phyloP scores from a whole-genome alignment of 78 protist genomes.

The Diacronema lutheri region DNA sequence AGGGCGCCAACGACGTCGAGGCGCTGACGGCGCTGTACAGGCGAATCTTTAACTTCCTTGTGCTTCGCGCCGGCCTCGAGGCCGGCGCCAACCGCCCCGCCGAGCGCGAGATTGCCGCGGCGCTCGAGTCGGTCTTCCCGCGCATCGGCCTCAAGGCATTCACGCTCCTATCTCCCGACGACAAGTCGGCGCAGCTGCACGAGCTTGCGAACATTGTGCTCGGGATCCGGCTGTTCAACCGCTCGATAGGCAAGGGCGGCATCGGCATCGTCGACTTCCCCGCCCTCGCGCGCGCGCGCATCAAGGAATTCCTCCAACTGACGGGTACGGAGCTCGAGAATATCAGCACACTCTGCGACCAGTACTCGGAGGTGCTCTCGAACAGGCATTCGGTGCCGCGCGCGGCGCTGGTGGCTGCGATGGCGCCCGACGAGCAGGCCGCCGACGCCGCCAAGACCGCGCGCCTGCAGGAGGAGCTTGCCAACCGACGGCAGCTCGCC shows the following conservation, averaged over 20 bases:
- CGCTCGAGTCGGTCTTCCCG: conserved; percentile 16
- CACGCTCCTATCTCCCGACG: background rate
- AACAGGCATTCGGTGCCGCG: background rate
- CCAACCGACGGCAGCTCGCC: background rate
- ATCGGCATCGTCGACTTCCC: conserved; percentile 3
- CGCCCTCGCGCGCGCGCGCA: no score
- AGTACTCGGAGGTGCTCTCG: no score
- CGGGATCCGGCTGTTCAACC: conserved; percentile 31
- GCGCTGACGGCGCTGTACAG: conserved; percentile 5
- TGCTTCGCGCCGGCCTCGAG: background rate
- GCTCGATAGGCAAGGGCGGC: conserved; percentile 18
- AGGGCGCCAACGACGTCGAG: background rate
- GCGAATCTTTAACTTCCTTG: conserved; percentile 1
- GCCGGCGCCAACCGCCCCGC: background rate
- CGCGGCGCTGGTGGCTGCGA: background rate
- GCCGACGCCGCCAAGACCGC: background rate
- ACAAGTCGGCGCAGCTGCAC: background rate
- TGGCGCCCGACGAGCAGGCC: background rate
- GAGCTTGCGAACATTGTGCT: conserved; percentile 25
- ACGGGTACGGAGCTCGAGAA: no score
- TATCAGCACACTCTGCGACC: no score
- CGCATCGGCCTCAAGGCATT: conserved; percentile 19
- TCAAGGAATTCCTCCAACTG: no score
- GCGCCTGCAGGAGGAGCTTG: background rate
- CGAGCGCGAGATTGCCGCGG: conserved; percentile 18